A percentile compares a stretch with the other conserved stretches of the same genome.
phyloP scores from a whole-genome alignment of 148 eudicot genomes.

The Limonium bicolor region DNA sequence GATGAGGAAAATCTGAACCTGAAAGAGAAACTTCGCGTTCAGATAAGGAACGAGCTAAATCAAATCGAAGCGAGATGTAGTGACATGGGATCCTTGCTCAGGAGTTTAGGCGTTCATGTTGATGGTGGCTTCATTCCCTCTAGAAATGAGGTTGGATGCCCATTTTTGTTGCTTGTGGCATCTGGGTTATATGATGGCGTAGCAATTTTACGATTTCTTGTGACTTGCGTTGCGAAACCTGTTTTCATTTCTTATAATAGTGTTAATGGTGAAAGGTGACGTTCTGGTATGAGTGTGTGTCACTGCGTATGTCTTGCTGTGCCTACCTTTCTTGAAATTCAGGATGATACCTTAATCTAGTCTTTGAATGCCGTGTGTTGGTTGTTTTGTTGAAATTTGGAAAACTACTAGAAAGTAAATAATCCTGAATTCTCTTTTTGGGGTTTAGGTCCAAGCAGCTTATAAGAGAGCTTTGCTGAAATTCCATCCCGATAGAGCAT shows the following conservation, averaged over 20 bases:
- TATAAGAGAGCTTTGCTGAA: slow-evolving; percentile 63
- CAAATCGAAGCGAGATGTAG: slow-evolving; percentile 27
- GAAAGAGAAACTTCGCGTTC: slow-evolving; percentile 52
- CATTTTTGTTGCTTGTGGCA: background rate
- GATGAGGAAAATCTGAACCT: slow-evolving; percentile 57
- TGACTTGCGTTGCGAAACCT: background rate
- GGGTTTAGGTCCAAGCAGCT: slow-evolving; percentile 66
- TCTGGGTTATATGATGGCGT: background rate
- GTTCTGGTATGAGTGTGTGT: background rate
- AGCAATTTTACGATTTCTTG: background rate
- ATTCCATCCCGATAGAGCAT: slow-evolving; percentile 81
- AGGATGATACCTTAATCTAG: background rate
- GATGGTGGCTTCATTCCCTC: slow-evolving; percentile 23
- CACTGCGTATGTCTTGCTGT: no score
- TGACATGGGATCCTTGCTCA: slow-evolving; percentile 62
- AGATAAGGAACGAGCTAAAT: slow-evolving; percentile 37
- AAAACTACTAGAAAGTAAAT: background rate
- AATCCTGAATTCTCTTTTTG: no score
- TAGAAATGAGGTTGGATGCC: slow-evolving; percentile 39
- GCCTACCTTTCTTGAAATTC: no score
- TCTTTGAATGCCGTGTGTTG: background rate
- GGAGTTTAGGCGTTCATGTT: slow-evolving; percentile 39
- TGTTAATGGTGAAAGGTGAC: background rate
- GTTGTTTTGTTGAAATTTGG: background rate
- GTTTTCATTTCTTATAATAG: background rate